These are phyloP conservation scores for Zymoseptoria crescenta DNA, from an alignment of 2,329 filamentous ascomycete species.

Conservation along the genomic window DNA sequence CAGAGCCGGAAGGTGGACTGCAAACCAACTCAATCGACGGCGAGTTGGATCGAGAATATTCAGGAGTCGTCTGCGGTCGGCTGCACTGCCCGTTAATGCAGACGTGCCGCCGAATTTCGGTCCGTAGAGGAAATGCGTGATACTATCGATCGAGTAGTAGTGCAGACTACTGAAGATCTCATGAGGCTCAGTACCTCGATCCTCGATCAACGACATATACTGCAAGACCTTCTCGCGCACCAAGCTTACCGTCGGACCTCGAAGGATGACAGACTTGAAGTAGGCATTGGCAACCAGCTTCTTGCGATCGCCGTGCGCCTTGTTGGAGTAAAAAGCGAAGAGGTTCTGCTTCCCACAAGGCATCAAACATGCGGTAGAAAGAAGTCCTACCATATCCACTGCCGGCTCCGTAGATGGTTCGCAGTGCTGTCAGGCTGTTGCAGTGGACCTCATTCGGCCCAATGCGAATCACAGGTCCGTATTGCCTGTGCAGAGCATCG, in stretches of 20 bases:
- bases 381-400: conserved; percentile 42
- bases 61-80: conserved; percentile 36
- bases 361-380: conserved; percentile 52
- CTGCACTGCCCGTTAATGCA: conserved; percentile 33
- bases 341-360: conserved; percentile 45
- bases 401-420: conserved; percentile 49
- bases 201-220: conserved; percentile 38
- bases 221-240: conserved; percentile 35
- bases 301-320: conserved; percentile 44
- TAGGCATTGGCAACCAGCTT: conserved; percentile 47
- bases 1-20: conserved; percentile 38
- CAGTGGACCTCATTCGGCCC: conserved; percentile 42
- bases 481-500: conserved; percentile 37
- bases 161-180: conserved; percentile 46
- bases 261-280: conserved; percentile 43
- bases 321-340: conserved; percentile 42
- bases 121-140: conserved; percentile 47
- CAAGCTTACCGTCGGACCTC: conserved; percentile 25
- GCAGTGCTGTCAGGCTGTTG: conserved; percentile 39
- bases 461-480: conserved; percentile 43
- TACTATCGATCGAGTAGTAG: conserved; percentile 47
- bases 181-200: conserved; percentile 20
- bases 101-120: conserved; percentile 36
- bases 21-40: conserved; percentile 43
- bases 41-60: conserved; percentile 45